Conservation (phyloP, 1,284 basidiomycete genomes). For the Sphagnurus paluster region DNA sequence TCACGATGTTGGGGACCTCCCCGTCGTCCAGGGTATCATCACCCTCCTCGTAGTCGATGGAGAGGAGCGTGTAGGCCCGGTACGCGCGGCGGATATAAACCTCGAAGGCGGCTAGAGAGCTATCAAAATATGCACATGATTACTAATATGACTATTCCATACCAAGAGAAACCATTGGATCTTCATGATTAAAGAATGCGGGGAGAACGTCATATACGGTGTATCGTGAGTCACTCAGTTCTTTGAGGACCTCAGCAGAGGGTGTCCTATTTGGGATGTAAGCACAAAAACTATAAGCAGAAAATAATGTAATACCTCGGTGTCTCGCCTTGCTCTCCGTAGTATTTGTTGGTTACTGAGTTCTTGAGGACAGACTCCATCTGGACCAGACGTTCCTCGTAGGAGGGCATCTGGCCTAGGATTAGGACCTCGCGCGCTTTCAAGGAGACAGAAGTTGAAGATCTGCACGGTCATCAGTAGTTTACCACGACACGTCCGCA, state of each 20-base stretch:
- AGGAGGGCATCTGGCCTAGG: slow-evolving; percentile 93
- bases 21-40: slow-evolving; percentile 80
- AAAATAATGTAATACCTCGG: slow-evolving; percentile 51
- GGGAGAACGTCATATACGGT: slow-evolving; percentile 98
- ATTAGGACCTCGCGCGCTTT: slow-evolving; percentile 99
- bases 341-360: slow-evolving; percentile 84
- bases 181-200: slow-evolving; percentile 89
- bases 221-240: slow-evolving; percentile 95
- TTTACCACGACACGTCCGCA: background rate
- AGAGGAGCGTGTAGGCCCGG: slow-evolving; percentile 90
- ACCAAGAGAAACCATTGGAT: slow-evolving; percentile 85
- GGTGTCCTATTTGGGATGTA: slow-evolving; percentile 58
- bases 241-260: slow-evolving; percentile 84
- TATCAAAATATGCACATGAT: no score
- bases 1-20: slow-evolving; percentile 77
- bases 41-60: slow-evolving; percentile 92
- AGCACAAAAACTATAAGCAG: background rate
- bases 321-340: slow-evolving; percentile 79
- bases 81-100: slow-evolving; percentile 97
- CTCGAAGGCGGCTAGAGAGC: slow-evolving; percentile 96
- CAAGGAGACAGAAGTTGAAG: slow-evolving; percentile 86
- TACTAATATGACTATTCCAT: no score
- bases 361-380: slow-evolving; percentile 94
- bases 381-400: slow-evolving; percentile 90
- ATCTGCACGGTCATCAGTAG: slow-evolving; percentile 42